These are phyloP conservation scores for Hypoxylon trugodes DNA, from an alignment of 495 filamentous ascomycete genomes.

Conservation along the genomic window DNA sequence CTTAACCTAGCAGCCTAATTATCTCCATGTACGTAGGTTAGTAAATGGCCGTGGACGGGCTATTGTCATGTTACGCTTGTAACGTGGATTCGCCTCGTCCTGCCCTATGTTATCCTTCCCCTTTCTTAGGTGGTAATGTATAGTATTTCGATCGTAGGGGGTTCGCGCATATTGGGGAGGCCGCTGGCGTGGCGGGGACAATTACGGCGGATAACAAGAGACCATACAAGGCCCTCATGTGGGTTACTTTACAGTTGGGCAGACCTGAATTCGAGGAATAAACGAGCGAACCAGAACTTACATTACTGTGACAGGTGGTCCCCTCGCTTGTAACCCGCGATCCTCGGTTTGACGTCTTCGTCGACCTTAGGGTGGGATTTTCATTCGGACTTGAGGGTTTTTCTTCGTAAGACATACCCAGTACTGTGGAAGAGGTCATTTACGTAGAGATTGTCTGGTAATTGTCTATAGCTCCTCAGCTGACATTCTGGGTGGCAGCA, in stretches of 20 bases:
- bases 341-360: conserved; percentile 24
- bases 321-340: conserved; percentile 15
- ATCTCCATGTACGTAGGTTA: neutral
- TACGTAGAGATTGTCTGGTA: conserved; percentile 27
- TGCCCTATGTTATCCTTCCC: neutral
- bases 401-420: conserved; percentile 29
- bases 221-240: conserved; percentile 15
- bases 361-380: conserved; percentile 16
- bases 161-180: conserved; percentile 19
- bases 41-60: conserved; percentile 2
- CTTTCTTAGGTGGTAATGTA: conserved; percentile 12
- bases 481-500: conserved; percentile 24
- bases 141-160: conserved; percentile 5
- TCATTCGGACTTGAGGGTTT: conserved; percentile 13
- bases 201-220: neutral
- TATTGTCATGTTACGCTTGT: conserved; percentile 29
- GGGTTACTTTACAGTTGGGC: conserved; percentile 29
- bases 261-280: conserved; percentile 18
- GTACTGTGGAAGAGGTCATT: conserved; percentile 30
- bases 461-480: conserved; percentile 23
- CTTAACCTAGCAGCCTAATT: conserved; percentile 4
- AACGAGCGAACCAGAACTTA: conserved; percentile 27
- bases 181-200: conserved; percentile 8
- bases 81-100: conserved; percentile 27
- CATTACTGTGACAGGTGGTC: conserved; percentile 37